These are phyloP conservation scores for Mollisia scopiformis DNA, from an alignment of 2,329 filamentous ascomycete species.

Conservation along the genomic window DNA sequence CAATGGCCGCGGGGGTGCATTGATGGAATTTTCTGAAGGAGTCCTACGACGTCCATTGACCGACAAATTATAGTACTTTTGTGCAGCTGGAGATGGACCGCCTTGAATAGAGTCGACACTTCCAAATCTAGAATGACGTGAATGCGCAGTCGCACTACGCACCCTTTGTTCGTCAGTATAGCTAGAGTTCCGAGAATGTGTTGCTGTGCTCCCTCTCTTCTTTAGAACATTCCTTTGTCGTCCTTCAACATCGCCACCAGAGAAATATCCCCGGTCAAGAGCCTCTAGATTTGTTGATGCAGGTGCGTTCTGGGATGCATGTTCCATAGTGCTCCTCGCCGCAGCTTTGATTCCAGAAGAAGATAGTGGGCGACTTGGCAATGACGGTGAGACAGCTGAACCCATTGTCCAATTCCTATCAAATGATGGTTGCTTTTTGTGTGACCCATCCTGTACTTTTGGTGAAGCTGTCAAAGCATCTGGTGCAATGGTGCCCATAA, in stretches of 20 bases:
- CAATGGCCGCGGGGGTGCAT: conserved; percentile 63
- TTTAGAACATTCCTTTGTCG: conserved; percentile 78
- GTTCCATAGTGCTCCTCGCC: conserved; percentile 37
- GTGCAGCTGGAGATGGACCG: conserved; percentile 59
- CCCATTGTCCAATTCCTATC: conserved; percentile 72
- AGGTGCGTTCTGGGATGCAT: conserved; percentile 30
- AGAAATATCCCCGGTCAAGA: conserved; percentile 86
- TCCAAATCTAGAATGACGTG: conserved; percentile 76
- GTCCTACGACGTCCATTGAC: conserved; percentile 38
- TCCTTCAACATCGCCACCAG: conserved; percentile 80
- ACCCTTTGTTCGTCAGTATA: conserved; percentile 75
- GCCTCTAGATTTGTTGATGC: conserved; percentile 52
- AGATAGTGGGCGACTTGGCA: conserved; percentile 33
- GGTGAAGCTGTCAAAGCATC: conserved; percentile 29
- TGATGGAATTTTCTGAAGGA: conserved; percentile 54
- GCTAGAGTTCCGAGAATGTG: conserved; percentile 73
- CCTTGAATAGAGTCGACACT: conserved; percentile 78
- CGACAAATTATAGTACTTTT: conserved; percentile 67
- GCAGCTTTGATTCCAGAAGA: conserved; percentile 30
- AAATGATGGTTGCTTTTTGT: conserved; percentile 71
- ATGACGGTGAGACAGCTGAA: conserved; percentile 34
- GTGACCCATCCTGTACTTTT: conserved; percentile 37
- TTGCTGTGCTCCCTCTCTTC: conserved; percentile 67
- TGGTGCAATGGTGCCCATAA: conserved; percentile 45
- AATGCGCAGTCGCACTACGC: conserved; percentile 66